phyloP scores from a whole-genome alignment of 495 filamentous ascomycete species.

The Penicilliopsis zonata region DNA sequence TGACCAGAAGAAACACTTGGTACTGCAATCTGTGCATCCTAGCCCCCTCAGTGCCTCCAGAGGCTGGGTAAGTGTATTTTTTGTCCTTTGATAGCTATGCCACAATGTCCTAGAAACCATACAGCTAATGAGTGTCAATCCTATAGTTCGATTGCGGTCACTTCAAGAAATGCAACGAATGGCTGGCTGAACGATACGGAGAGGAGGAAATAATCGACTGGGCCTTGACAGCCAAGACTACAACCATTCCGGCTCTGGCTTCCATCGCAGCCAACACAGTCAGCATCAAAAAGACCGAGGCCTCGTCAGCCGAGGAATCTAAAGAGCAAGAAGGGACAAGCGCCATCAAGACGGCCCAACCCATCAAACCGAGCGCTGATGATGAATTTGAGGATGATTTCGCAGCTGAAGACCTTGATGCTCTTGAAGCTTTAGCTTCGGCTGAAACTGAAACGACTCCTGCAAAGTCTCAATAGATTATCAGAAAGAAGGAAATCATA shows the following conservation, averaged over 20 bases:
- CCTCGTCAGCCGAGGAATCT: slow-evolving; percentile 3
- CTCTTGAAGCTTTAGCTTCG: slow-evolving; percentile 26
- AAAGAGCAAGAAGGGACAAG: no score
- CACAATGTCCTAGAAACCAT: not conserved
- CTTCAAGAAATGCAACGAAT: slow-evolving; percentile 82
- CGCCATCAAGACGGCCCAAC: not conserved
- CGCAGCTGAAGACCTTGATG: slow-evolving; percentile 25
- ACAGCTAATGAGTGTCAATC: not conserved
- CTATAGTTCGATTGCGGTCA: slow-evolving; percentile 75
- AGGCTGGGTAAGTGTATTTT: slow-evolving; percentile 50
- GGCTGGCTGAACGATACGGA: slow-evolving; percentile 70
- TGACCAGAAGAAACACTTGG: slow-evolving; percentile 56
- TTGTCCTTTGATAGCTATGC: not conserved
- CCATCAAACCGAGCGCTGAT: slow-evolving; percentile 2
- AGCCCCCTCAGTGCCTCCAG: slow-evolving; percentile 71
- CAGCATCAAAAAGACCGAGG: slow-evolving; percentile 10
- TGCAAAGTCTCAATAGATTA: no score
- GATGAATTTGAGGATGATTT: slow-evolving; percentile 31
- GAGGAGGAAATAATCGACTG: slow-evolving; percentile 73
- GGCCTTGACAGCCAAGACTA: slow-evolving; percentile 44
- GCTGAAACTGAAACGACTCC: slow-evolving; percentile 15
- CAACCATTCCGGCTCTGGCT: slow-evolving; percentile 6
- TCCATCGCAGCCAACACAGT: slow-evolving; percentile 5
- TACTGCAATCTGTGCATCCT: slow-evolving; percentile 80
- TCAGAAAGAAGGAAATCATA: slow-evolving; percentile 2